A percentile compares a stretch with the other conserved stretches of the same genome.
Evolutionary conservation across 495 filamentous ascomycete species (phyloP).

Genomic region (Hypoxylon perforatum): DNA sequence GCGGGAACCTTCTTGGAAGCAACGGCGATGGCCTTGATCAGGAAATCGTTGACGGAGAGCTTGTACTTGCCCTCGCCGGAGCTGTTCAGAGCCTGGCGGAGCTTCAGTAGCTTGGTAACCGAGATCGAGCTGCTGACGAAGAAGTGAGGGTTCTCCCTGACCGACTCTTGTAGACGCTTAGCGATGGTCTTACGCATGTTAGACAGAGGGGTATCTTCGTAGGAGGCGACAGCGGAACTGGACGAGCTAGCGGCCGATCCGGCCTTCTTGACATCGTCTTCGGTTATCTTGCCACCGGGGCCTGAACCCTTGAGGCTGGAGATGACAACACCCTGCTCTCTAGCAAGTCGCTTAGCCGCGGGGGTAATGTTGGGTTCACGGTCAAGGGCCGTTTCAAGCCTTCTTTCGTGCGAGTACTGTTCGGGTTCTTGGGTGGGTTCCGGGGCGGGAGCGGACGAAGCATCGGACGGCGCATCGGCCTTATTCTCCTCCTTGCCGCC

Average conservation of each 20-base stretch:
- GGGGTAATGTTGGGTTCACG: conserved; percentile 78
- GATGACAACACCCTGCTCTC: conserved; percentile 85
- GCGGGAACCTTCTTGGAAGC: conserved; percentile 92
- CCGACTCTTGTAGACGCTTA: conserved; percentile 85
- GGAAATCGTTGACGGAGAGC: conserved; percentile 98
- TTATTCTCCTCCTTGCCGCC: conserved; percentile 69
- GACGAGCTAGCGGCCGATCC: conserved; percentile 55
- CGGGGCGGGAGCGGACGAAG: conserved; percentile 68
- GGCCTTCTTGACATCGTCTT: conserved; percentile 90
- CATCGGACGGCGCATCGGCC: conserved; percentile 67
- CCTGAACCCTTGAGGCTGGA: conserved; percentile 88
- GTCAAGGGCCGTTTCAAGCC: conserved; percentile 83
- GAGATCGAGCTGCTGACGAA: conserved; percentile 90
- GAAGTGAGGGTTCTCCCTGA: conserved; percentile 96
- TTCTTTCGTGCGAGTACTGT: conserved; percentile 81
- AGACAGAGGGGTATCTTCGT: conserved; percentile 84
- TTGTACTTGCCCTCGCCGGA: conserved; percentile 93
- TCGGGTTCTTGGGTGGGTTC: conserved; percentile 67
- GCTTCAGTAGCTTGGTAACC: conserved; percentile 92
- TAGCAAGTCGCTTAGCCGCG: conserved; percentile 81
- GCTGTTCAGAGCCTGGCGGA: conserved; percentile 92
- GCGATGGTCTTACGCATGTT: conserved; percentile 99
- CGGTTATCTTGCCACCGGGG: conserved; percentile 86
- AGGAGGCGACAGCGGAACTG: conserved; percentile 70
- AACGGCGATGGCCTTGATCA: conserved; percentile 92